A percentile compares a stretch with the other conserved stretches of the same genome.
These are phyloP conservation scores for Oehlia diaphana DNA, from an alignment of 192 early-diverging fungal genomes.

Conservation along the genomic window DNA sequence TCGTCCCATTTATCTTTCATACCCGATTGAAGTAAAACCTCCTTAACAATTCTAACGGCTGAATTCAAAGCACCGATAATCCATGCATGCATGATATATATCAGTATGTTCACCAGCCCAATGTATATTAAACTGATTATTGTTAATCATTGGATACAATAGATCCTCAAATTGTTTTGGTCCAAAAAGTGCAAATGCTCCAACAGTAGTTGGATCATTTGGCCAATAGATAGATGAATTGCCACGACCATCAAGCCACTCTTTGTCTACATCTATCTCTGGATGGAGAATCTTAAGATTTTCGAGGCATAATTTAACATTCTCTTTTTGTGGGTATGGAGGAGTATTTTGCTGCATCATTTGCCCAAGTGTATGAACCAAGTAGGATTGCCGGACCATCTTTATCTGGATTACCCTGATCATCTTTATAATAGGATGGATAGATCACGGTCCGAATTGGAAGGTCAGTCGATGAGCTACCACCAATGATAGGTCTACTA, in stretches of 20 bases:
- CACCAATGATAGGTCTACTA: constrained; percentile 17
- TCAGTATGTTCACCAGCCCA: constrained; percentile 42
- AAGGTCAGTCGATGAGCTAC: constrained; percentile 32
- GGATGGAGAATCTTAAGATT: constrained; percentile 31
- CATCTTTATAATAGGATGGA: constrained; percentile 28
- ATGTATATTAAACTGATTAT: constrained; percentile 7
- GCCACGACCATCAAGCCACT: constrained; percentile 5
- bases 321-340: constrained; percentile 29
- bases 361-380: constrained; percentile 29
- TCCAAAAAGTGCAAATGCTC: constrained; percentile 31
- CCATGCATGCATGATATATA: constrained; percentile 37
- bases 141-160: constrained; percentile 29
- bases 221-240: constrained; percentile 33
- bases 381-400: constrained; percentile 27
- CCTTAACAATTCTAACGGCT: constrained; percentile 18
- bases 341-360: constrained; percentile 16
- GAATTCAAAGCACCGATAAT: constrained; percentile 35
- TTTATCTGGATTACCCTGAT: background rate
- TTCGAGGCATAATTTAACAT: constrained; percentile 27
- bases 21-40: background rate
- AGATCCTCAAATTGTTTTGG: constrained; percentile 25
- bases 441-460: constrained; percentile 11
- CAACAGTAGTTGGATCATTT: constrained; percentile 25
- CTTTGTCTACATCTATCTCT: constrained; percentile 7
- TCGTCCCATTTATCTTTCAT: no score